Percentiles rank a stretch among this genome's conserved stretches.
These are phyloP conservation scores for Aspergillus tanneri DNA, from an alignment of 2,329 filamentous ascomycete genomes.

Conservation along the genomic window DNA sequence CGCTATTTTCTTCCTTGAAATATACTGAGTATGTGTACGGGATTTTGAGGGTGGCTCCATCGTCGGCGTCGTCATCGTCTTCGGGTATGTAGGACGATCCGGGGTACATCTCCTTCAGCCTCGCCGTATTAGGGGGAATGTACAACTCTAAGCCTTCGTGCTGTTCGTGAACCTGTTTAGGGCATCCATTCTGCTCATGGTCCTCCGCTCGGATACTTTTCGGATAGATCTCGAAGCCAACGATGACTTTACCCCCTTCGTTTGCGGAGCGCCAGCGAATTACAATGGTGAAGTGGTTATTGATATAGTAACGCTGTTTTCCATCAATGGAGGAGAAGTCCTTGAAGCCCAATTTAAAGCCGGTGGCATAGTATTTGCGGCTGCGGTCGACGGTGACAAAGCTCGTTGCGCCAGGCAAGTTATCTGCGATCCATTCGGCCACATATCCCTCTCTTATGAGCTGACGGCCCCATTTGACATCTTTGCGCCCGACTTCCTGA, in stretches of 20 bases:
- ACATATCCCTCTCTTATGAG: conserved; percentile 78
- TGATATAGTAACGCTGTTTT: conserved; percentile 68
- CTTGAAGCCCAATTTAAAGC: conserved; percentile 82
- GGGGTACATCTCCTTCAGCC: conserved; percentile 54
- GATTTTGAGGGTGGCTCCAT: conserved; percentile 66
- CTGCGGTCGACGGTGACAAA: conserved; percentile 84
- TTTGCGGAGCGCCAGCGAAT: conserved; percentile 73
- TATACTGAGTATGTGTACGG: conserved; percentile 90
- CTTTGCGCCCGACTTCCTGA: conserved; percentile 62
- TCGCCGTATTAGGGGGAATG: conserved; percentile 63
- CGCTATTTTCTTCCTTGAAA: conserved; percentile 75
- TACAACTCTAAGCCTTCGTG: conserved; percentile 67
- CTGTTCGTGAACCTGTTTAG: conserved; percentile 62
- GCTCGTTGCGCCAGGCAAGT: conserved; percentile 82
- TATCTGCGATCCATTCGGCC: conserved; percentile 92
- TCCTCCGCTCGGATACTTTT: conserved; percentile 71
- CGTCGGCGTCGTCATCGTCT: conserved; percentile 58
- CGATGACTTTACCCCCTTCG: conserved; percentile 73
- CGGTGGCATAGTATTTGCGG: conserved; percentile 83
- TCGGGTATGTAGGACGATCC: conserved; percentile 61
- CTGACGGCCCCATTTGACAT: conserved; percentile 66
- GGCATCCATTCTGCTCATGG: conserved; percentile 65
- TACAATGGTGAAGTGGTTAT: conserved; percentile 86
- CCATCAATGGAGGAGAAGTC: conserved; percentile 62
- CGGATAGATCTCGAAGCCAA: conserved; percentile 86